phyloP scores from a whole-genome alignment of 2,329 filamentous ascomycete species.

The Sporothrix mexicana region DNA sequence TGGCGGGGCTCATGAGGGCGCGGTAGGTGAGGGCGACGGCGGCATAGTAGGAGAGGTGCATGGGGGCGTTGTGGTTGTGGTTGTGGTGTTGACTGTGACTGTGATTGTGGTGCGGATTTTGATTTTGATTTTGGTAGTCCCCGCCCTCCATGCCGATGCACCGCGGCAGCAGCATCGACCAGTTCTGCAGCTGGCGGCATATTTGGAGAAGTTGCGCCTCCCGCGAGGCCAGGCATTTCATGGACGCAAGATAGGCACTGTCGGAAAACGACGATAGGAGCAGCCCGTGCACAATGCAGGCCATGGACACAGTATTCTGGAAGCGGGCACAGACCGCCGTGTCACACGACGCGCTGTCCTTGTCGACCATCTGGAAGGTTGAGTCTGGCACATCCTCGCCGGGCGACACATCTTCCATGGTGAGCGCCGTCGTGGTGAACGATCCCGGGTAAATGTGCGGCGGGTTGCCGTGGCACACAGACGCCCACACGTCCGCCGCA shows the following conservation, averaged over 20 bases:
- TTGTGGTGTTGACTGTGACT: too few relatives aligned
- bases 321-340: constrained; percentile 49
- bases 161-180: constrained; percentile 47
- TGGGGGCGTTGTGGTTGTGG: constrained; percentile 41
- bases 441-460: constrained; percentile 51
- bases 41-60: constrained; percentile 53
- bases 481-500: constrained; percentile 52
- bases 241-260: constrained; percentile 35
- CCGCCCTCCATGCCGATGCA: too few relatives aligned
- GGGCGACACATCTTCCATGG: constrained; percentile 51
- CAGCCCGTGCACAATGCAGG: constrained; percentile 44
- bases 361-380: neutral
- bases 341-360: constrained; percentile 34
- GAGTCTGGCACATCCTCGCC: constrained; percentile 50
- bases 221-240: constrained; percentile 36
- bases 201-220: constrained; percentile 39
- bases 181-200: constrained; percentile 45
- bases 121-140: too few relatives aligned
- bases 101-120: too few relatives aligned
- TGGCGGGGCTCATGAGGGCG: constrained; percentile 54
- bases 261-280: constrained; percentile 37
- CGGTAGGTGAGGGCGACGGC: constrained; percentile 51
- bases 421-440: constrained; percentile 49
- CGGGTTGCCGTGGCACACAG: constrained; percentile 54
- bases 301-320: constrained; percentile 45